Evolutionary conservation across 2,329 filamentous ascomycete species (phyloP).

Genomic region (Paramyrothecium sp.): DNA sequence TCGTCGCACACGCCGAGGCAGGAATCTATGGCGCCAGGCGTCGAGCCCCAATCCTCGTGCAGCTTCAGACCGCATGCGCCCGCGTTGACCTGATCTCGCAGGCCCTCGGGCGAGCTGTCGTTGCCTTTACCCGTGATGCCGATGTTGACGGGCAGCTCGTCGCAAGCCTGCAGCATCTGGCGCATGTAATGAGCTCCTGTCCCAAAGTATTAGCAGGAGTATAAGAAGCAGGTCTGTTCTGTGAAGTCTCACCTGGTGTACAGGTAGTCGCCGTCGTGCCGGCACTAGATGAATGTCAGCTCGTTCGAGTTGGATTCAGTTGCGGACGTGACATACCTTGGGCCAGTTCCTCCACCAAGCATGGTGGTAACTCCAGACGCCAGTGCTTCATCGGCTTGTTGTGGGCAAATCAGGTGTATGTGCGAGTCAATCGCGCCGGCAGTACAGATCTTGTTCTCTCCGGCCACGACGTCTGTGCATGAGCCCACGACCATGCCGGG

Average conservation of each 20-base stretch:
- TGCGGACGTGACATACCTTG: constrained; percentile 53
- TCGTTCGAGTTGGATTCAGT: not conserved
- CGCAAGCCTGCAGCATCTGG: constrained; percentile 87
- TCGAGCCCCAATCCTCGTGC: constrained; percentile 94
- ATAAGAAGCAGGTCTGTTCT: not conserved
- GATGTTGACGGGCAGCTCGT: constrained; percentile 78
- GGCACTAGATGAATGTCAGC: constrained; percentile 50
- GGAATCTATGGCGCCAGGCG: constrained; percentile 85
- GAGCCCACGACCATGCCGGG: constrained; percentile 78
- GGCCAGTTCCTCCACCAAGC: constrained; percentile 87
- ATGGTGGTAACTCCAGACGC: constrained; percentile 87
- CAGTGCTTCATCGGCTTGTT: constrained; percentile 82
- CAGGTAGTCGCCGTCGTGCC: constrained; percentile 92
- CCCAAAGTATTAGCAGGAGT: not conserved
- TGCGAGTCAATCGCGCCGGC: constrained; percentile 88
- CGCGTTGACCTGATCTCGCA: constrained; percentile 78
- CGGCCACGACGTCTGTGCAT: constrained; percentile 89
- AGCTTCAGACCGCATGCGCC: constrained; percentile 90
- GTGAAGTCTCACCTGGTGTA: constrained; percentile 66
- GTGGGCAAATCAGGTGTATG: constrained; percentile 93
- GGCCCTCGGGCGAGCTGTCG: constrained; percentile 67
- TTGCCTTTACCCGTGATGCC: constrained; percentile 95
- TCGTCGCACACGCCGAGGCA: constrained; percentile 87
- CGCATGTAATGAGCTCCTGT: constrained; percentile 62
- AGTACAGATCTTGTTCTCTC: constrained; percentile 86